A percentile compares a stretch with the other conserved stretches of the same genome.
Evolutionary conservation across 805 yeast species (phyloP).

Genomic region (Lipomyces chichibuensis): DNA sequence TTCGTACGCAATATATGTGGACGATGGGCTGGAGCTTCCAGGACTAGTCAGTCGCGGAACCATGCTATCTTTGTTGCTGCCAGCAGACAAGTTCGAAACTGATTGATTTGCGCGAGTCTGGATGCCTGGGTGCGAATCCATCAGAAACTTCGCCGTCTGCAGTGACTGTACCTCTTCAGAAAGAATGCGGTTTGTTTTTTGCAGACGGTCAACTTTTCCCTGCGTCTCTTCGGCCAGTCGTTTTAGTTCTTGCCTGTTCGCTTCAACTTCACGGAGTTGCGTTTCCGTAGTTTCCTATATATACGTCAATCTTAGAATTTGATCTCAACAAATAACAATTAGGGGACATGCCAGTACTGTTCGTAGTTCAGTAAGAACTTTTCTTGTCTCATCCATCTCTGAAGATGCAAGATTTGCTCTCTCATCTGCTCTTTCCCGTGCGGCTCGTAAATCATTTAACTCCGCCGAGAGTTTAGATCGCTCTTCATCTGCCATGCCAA

Average conservation of each 20-base stretch:
- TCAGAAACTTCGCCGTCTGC: slow-evolving; percentile 37
- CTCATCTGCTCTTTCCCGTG: slow-evolving; percentile 39
- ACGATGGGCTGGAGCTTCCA: slow-evolving; percentile 1
- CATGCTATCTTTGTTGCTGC: slow-evolving; percentile 8
- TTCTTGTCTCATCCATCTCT: slow-evolving; percentile 41
- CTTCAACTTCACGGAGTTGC: slow-evolving; percentile 40
- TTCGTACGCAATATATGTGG: slow-evolving; percentile 27
- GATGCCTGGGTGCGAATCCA: slow-evolving; percentile 16
- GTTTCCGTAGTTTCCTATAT: slow-evolving; percentile 37
- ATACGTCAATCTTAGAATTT: background rate
- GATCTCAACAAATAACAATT: background rate
- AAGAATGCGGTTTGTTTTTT: slow-evolving; percentile 43
- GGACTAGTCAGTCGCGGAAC: background rate
- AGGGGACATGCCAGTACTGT: slow-evolving; percentile 29
- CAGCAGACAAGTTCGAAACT: slow-evolving; percentile 16
- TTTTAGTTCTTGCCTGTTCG: slow-evolving; percentile 43
- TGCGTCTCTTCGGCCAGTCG: slow-evolving; percentile 45
- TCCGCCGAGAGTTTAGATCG: slow-evolving; percentile 32
- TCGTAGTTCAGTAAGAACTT: slow-evolving; percentile 35
- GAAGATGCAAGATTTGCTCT: slow-evolving; percentile 37
- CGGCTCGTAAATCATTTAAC: slow-evolving; percentile 35
- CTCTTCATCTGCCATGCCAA: slow-evolving; percentile 33
- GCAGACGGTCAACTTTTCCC: slow-evolving; percentile 45
- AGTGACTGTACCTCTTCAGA: slow-evolving; percentile 43
- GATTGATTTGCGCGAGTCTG: slow-evolving; percentile 18